phyloP scores from a whole-genome alignment of 2,329 filamentous ascomycete species.

The Sporothrix mexicana region DNA sequence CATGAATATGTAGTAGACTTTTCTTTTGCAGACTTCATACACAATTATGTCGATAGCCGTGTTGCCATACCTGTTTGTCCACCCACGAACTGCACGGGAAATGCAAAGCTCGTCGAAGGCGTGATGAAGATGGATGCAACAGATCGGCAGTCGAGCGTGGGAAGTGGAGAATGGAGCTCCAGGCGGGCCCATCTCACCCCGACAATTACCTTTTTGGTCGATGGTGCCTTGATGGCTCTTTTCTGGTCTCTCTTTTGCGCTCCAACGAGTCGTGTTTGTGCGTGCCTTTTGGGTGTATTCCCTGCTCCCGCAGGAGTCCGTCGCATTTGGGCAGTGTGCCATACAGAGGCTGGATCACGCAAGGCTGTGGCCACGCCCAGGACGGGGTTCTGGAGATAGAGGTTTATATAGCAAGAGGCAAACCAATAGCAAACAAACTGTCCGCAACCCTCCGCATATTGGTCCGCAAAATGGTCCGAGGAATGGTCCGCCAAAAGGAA shows the following conservation, averaged over 20 bases:
- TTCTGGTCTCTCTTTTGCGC: not conserved
- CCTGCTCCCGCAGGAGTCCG: not conserved
- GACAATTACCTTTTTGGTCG: not conserved
- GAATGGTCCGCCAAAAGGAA: not conserved
- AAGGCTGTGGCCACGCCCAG: not conserved
- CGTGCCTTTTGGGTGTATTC: too few relatives aligned
- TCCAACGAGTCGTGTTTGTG: too few relatives aligned
- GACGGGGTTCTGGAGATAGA: not conserved
- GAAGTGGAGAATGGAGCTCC: not conserved
- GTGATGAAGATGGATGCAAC: not conserved
- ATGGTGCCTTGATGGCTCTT: not conserved
- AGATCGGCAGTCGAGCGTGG: not conserved
- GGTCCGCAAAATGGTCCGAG: conserved; percentile 22
- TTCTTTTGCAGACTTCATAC: not conserved
- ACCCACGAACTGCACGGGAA: not conserved
- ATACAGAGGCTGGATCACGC: conserved; percentile 28
- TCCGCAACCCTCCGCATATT: conserved; percentile 17
- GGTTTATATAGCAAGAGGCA: not conserved
- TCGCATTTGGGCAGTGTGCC: not conserved
- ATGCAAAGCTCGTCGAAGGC: not conserved
- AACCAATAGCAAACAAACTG: not conserved
- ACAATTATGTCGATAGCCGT: too few relatives aligned
- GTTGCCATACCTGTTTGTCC: not conserved
- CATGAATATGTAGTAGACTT: too few relatives aligned
- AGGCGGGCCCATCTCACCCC: not conserved